Base-by-base conservation (phyloP, 2,329 filamentous ascomycete species). In the Elsinoe ampelina region DNA sequence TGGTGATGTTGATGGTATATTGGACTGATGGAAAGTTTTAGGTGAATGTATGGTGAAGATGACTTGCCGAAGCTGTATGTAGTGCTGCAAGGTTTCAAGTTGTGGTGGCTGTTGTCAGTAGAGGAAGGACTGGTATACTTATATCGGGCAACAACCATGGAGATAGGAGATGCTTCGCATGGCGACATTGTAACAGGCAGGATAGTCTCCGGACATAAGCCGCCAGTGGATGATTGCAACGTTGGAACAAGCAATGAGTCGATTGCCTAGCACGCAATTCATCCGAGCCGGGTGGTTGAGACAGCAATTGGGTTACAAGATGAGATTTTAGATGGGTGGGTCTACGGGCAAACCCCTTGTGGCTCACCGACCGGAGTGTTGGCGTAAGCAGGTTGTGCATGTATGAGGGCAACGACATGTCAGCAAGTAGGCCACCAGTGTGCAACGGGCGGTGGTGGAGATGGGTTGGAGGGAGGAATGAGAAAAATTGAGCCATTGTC, bases 151-250 rank as follows among this genome's bases (percentile, higher is more conserved):
- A 10, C 45, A 50, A 6, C 22, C 13, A 12, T 15, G 32, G 26
- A 36, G 45, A 50, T 36, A 50, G 26, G 45, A 15, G 10, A 26
- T 45, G 26, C 12, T 6, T 12, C 19, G 20, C 8, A 26, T 7
- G 15, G 38, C 15, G 15, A 39, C 26, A 39, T 12, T 12, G 5
- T 34, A 39, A 22, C 36, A 39, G 15, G 32, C 15, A 17, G 19
- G n/a, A 52, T 52, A 26, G 26, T 52, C 26, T 34, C 45, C 48
- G 48, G 48, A 52, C 48, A 52, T 52, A 52, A 52, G 48, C 32
- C 48, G 32, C 34, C 15, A 39, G 48, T 15, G 15, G 36, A 19
- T 19, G 35, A 15, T 52, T n/a, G 48, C 13, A 38, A 52, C 26
- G 26, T 50, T 50, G 45, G 12, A 19, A 35, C 10, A 22, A 19